Conservation (phyloP, 768 basidiomycete species). For the Coprinopsis strossmayeri region DNA sequence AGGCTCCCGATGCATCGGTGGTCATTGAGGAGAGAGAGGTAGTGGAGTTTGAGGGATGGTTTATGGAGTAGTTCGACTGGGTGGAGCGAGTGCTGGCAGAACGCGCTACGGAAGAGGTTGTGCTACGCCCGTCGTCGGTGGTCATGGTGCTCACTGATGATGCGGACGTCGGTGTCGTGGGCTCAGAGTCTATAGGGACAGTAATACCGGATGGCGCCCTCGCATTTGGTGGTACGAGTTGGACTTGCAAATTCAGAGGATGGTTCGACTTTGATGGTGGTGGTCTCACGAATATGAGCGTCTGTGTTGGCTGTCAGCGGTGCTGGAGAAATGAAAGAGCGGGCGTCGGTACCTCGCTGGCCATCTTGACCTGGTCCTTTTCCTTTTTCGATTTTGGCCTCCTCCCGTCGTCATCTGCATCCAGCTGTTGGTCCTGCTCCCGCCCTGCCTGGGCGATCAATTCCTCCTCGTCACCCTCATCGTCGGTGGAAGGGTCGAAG, state of each 20-base stretch:
- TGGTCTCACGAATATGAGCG: constrained; percentile 87
- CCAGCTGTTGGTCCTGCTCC: constrained; percentile 10
- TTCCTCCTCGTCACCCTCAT: constrained; percentile 23
- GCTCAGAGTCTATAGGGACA: constrained; percentile 7
- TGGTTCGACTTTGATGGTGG: constrained; percentile 83
- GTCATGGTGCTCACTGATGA: constrained; percentile 25
- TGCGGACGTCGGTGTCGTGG: constrained; percentile 23
- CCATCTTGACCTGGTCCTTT: constrained; percentile 18
- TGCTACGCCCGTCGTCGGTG: constrained; percentile 26
- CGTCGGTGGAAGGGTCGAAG: constrained; percentile 21
- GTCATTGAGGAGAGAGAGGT: constrained; percentile 32
- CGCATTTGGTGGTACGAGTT: constrained; percentile 71
- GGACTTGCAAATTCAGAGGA: constrained; percentile 86
- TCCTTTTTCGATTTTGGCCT: constrained; percentile 18
- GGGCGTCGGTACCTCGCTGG: constrained; percentile 22
- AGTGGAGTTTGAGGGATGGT: constrained; percentile 29
- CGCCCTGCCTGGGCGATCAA: constrained; percentile 10
- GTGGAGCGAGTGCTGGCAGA: constrained; percentile 48
- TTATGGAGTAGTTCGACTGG: constrained; percentile 37
- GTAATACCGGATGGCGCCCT: constrained; percentile 32
- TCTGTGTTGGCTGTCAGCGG: constrained; percentile 35
- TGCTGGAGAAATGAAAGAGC: background rate
- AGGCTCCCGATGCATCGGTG: constrained; percentile 15
- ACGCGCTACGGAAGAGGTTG: constrained; percentile 23
- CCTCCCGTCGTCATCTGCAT: constrained; percentile 7